A percentile compares a stretch with the other conserved stretches of the same genome.
phyloP scores from a whole-genome alignment of 169 alveolate species.

The Plasmodium fragile region DNA sequence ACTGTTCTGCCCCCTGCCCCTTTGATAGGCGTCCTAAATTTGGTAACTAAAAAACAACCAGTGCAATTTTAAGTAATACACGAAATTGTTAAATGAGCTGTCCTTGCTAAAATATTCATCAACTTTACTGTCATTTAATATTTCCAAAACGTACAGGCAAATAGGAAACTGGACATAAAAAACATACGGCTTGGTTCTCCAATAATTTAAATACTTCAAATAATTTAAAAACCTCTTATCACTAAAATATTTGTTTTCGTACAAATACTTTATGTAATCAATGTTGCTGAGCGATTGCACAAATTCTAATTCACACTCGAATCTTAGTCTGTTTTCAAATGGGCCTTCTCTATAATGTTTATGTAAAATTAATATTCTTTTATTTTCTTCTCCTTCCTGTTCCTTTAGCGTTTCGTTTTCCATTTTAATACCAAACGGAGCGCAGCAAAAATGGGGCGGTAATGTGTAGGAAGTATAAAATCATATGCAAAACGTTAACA shows the following conservation, averaged over 20 bases:
- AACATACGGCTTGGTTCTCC: constrained; percentile 80
- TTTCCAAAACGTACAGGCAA: constrained; percentile 82
- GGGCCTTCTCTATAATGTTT: constrained; percentile 57
- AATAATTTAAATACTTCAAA: constrained; percentile 82
- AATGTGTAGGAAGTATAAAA: not conserved
- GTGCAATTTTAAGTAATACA: constrained; percentile 57
- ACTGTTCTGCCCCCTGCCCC: not conserved
- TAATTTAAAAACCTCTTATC: constrained; percentile 81
- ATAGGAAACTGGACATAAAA: constrained; percentile 81
- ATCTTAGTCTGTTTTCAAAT: constrained; percentile 80
- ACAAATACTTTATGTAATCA: constrained; percentile 79
- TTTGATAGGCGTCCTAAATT: not conserved
- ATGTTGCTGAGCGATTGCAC: constrained; percentile 85
- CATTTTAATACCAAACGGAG: constrained; percentile 19
- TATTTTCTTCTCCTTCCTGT: constrained; percentile 28
- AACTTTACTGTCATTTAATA: constrained; percentile 74
- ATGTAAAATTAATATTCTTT: constrained; percentile 39
- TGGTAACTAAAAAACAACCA: constrained; percentile 65
- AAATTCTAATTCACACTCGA: constrained; percentile 85
- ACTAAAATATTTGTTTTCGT: constrained; percentile 80
- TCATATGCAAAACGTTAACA: not conserved
- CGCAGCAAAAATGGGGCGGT: not conserved
- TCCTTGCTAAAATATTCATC: constrained; percentile 41
- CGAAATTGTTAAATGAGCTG: constrained; percentile 49
- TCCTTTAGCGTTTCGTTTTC: constrained; percentile 12